Conservation (phyloP, 192 early-diverging fungal species). For the Entrophospora sp. region DNA sequence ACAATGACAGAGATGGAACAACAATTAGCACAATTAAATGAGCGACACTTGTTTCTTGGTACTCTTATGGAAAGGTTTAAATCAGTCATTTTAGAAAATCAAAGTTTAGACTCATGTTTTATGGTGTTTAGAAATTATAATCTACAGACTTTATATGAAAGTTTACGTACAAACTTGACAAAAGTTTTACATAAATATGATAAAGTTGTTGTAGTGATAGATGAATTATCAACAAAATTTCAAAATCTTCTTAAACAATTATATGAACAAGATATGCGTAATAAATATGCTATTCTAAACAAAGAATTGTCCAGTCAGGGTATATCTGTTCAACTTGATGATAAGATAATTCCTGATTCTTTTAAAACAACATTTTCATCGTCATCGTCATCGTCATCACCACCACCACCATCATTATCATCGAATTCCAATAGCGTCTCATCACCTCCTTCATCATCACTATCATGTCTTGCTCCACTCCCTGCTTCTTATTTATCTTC, state of each 20-base stretch:
- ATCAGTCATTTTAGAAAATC: neutral
- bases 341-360: neutral
- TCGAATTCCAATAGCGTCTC: no score
- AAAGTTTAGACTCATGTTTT: neutral
- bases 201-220: neutral
- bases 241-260: neutral
- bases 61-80: neutral
- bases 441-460: no score
- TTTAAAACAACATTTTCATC: neutral
- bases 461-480: no score
- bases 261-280: slow-evolving; percentile 3
- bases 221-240: neutral
- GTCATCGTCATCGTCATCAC: neutral
- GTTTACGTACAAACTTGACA: neutral
- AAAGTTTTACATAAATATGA: neutral
- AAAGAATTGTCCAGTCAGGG: neutral
- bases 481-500: no score
- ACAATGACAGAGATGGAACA: neutral
- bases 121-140: neutral
- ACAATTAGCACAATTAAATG: neutral
- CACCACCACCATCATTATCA: neutral
- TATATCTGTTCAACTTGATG: neutral
- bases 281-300: neutral
- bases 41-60: neutral
- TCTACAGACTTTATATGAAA: neutral